Base-by-base conservation (phyloP, 495 filamentous ascomycete genomes). In the Hyaloscypha hepaticicola region DNA sequence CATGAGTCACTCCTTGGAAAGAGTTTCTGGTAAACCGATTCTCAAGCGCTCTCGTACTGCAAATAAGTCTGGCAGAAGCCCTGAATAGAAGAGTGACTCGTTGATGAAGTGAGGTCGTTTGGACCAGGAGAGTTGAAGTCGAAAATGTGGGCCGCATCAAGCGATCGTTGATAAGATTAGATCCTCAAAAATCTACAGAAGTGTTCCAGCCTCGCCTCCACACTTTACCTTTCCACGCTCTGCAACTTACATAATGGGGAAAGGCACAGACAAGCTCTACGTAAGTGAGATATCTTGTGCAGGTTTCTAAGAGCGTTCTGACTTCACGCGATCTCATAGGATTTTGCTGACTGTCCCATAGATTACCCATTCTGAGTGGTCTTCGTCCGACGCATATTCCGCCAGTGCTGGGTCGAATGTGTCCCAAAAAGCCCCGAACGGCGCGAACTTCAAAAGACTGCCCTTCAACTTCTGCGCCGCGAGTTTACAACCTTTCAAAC, bases 391-490 rank as follows among this genome's bases (percentile, higher is more conserved):
- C 74, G 89, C 90, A 57, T 95, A 87, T 77, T 88, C 88, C 26
- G 89, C 92, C 67, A 90, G 83, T 69, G 84, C 81, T 31, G 90
- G 91, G 73, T 83, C 90, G 41, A 89, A 87, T 63, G 87, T 89
- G 19, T 82, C 82, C 19, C 82, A 82, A 34, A 81, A 81, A 65
- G 74, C 78, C 3, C 69, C 73, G 19, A 79, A 75, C 38, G 83
- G 85, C 56, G 83, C 83, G 22, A 81, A 83, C 31, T 99, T 98
- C 81, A 89, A 88, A 72, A 90, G 92, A 26, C 84, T 99, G 3
- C 95, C 95, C 41, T 99, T 96, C 85, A 97, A 97, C 82, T 98
- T 94, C 79, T 99, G 95, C 84, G 92, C 95, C 65, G 87, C 96
- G 41, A 94, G 90, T 27, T 87, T 99, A 21, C 95, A 98, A 72